Conservation (phyloP, 116 monocot genomes). For the Zostera marina region DNA sequence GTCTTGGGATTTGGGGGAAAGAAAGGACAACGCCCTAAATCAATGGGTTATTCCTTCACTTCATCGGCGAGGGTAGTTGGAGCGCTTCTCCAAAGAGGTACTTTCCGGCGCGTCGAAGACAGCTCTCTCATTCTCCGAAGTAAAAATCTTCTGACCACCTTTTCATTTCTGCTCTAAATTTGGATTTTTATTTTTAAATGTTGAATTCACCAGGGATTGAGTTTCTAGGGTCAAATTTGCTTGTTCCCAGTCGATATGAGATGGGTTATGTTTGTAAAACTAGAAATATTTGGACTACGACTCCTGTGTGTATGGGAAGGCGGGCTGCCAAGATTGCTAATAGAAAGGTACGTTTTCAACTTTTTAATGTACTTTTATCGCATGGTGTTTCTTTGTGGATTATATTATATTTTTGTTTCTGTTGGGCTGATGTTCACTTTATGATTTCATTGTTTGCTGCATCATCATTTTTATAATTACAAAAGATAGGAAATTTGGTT, state of each 20-base stretch:
- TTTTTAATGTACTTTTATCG: too few relatives aligned
- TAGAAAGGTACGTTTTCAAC: slow-evolving; percentile 47
- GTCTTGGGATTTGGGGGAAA: not conserved
- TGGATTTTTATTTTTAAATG: not conserved
- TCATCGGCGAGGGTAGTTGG: slow-evolving; percentile 7
- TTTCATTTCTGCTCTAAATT: not conserved
- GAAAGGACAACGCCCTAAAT: not conserved
- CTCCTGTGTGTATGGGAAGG: slow-evolving; percentile 81
- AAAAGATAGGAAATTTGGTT: too few relatives aligned
- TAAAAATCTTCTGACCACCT: not conserved
- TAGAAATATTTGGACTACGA: slow-evolving; percentile 52
- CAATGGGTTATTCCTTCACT: slow-evolving; percentile 6
- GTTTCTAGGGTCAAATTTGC: slow-evolving; percentile 20
- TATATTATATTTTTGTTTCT: too few relatives aligned
- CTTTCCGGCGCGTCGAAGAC: not conserved
- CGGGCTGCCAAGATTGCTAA: slow-evolving; percentile 94
- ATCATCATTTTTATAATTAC: too few relatives aligned
- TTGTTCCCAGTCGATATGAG: not conserved
- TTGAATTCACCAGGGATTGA: slow-evolving; percentile 16
- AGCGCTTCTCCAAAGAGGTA: slow-evolving; percentile 9
- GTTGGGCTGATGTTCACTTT: too few relatives aligned
- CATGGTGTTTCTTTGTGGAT: too few relatives aligned
- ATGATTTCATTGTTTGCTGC: too few relatives aligned
- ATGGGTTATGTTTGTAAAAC: slow-evolving; percentile 5
- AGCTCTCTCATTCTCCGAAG: not conserved